phyloP scores from a whole-genome alignment of 108 stramenopile species.

The Stephanodiscus minutulus region DNA sequence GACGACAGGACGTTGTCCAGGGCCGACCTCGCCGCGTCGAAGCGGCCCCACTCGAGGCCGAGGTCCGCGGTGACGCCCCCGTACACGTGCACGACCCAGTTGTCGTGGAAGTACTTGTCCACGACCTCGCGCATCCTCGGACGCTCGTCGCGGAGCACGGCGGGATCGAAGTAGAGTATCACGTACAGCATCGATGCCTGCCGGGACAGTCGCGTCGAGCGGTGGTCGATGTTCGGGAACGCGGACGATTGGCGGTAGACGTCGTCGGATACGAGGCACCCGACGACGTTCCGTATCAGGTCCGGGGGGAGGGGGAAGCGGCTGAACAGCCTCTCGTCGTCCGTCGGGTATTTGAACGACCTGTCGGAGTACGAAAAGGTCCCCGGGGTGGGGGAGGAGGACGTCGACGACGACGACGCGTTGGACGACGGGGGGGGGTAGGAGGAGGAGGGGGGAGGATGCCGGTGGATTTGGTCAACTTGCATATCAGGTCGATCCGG shows the following conservation, averaged over 20 bases:
- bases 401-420: too few relatives aligned
- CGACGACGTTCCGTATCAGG: conserved; percentile 46
- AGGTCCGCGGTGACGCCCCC: conserved; percentile 65
- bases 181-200: conserved; percentile 75
- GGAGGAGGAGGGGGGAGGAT: conserved; percentile 17
- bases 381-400: conserved; percentile 6
- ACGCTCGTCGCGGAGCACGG: conserved; percentile 35
- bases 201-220: conserved; percentile 56
- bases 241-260: conserved; percentile 51
- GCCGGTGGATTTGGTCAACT: conserved; percentile 46
- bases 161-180: conserved; percentile 59
- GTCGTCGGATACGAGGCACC: conserved; percentile 62
- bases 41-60: conserved; percentile 54
- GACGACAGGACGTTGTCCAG: conserved; percentile 50
- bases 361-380: conserved; percentile 17
- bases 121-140: conserved; percentile 62
- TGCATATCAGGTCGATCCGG: conserved; percentile 45
- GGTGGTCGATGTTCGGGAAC: conserved; percentile 63
- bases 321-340: conserved; percentile 50
- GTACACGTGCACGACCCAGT: conserved; percentile 61
- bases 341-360: conserved; percentile 39
- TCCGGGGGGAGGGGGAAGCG: conserved; percentile 41
- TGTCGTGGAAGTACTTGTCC: conserved; percentile 68
- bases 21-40: conserved; percentile 53
- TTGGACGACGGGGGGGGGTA: background rate